phyloP scores from a whole-genome alignment of 768 basidiomycete genomes.

The Chlorophyllum brunneum region DNA sequence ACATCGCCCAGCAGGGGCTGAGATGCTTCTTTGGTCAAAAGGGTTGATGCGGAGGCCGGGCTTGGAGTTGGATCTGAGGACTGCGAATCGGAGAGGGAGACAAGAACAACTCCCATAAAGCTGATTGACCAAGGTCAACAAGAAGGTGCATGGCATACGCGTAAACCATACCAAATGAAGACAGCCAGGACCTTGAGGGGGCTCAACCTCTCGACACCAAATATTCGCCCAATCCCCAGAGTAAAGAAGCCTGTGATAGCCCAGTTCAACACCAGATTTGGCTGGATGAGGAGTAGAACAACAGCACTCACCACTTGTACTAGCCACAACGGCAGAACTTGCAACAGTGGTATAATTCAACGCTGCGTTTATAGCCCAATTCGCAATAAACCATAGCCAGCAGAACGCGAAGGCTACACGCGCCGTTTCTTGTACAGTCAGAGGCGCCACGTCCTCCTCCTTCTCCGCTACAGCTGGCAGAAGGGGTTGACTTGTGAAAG shows the following conservation, averaged over 20 bases:
- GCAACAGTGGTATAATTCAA: constrained; percentile 88
- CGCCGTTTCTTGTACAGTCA: constrained; percentile 61
- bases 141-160: background rate
- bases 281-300: background rate
- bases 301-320: constrained; percentile 72
- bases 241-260: constrained; percentile 89
- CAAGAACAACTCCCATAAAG: constrained; percentile 79
- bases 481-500: background rate
- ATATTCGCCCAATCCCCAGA: constrained; percentile 74
- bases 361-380: constrained; percentile 87
- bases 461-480: constrained; percentile 13
- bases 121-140: constrained; percentile 13
- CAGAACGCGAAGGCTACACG: constrained; percentile 77
- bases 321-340: constrained; percentile 86
- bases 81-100: constrained; percentile 77
- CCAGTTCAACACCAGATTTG: background rate
- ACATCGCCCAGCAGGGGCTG: constrained; percentile 55
- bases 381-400: constrained; percentile 90
- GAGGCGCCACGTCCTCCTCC: constrained; percentile 15
- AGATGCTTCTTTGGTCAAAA: constrained; percentile 15
- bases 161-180: constrained; percentile 56
- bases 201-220: constrained; percentile 76
- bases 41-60: constrained; percentile 16
- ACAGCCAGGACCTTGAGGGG: constrained; percentile 74
- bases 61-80: constrained; percentile 21